phyloP scores from a whole-genome alignment of 2,329 filamentous ascomycete species.

The Balansia obtecta region DNA sequence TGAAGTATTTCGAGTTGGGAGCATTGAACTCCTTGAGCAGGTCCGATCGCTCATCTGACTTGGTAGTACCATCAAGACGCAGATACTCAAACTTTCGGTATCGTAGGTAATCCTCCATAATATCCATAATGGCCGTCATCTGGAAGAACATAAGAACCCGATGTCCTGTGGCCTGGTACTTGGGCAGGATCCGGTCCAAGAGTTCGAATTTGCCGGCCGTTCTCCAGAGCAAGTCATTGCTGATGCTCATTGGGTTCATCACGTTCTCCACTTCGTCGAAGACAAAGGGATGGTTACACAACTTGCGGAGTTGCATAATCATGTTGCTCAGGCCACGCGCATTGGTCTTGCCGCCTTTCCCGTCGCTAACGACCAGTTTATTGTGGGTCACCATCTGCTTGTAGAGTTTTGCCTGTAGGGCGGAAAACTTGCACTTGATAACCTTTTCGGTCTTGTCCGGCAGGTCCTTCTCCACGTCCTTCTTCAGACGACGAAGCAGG shows the following conservation, averaged over 20 bases:
- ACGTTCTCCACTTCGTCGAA: constrained; percentile 97
- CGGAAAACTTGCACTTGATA: constrained; percentile 97
- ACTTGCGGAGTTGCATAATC: constrained; percentile 98
- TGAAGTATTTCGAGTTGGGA: constrained; percentile 85
- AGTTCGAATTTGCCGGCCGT: constrained; percentile 96
- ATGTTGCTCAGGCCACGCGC: constrained; percentile 96
- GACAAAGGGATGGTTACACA: constrained; percentile 98
- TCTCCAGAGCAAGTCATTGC: constrained; percentile 90
- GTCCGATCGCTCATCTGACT: constrained; percentile 92
- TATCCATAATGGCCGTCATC: constrained; percentile 99
- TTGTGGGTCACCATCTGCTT: constrained; percentile 96
- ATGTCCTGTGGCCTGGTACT: constrained; percentile 84
- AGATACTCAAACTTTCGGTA: constrained; percentile 75
- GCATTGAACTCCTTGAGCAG: constrained; percentile 82
- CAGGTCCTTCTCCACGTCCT: constrained; percentile 97
- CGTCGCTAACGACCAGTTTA: constrained; percentile 85
- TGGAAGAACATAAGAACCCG: constrained; percentile 99
- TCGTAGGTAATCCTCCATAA: constrained; percentile 96
- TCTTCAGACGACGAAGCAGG: constrained; percentile 95
- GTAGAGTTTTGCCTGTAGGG: constrained; percentile 85
- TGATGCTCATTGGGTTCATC: constrained; percentile 81
- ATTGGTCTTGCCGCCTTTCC: constrained; percentile 87
- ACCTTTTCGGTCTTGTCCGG: constrained; percentile 99
- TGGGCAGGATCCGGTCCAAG: constrained; percentile 81
- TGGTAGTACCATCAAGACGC: constrained; percentile 90